Conservation (phyloP, 1,139 yeast species). For the Hemisphaericaspora lyxosophila region DNA sequence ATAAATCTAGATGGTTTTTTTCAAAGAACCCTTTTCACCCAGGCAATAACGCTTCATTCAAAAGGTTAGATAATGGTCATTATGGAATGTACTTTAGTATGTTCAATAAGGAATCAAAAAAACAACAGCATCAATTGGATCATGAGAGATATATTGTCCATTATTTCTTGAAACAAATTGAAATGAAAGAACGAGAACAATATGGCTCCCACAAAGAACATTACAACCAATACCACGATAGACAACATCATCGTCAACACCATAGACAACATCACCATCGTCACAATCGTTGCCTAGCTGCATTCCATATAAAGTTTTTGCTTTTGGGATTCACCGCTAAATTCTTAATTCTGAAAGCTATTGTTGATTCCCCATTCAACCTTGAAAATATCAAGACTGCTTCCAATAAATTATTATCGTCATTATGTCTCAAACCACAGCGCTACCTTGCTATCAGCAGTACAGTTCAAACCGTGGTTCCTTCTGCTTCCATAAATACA, state of each 20-base stretch:
- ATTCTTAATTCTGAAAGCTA: conserved; percentile 13
- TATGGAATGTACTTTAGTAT: conserved; percentile 47
- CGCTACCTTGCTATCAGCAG: not conserved
- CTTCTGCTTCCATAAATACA: conserved; percentile 2
- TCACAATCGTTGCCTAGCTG: conserved; percentile 1
- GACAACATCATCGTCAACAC: conserved; percentile 4
- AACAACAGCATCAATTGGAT: conserved; percentile 12
- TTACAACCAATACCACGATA: not conserved
- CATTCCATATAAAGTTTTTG: conserved; percentile 9
- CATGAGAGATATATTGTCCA: conserved; percentile 12
- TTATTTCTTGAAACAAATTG: conserved; percentile 12
- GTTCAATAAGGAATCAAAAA: conserved; percentile 34
- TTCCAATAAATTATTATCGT: conserved; percentile 8
- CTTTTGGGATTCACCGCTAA: conserved; percentile 13
- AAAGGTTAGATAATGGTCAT: conserved; percentile 41
- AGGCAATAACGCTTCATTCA: conserved; percentile 15
- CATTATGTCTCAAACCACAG: conserved; percentile 9
- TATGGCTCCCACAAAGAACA: conserved; percentile 5
- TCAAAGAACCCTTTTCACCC: conserved; percentile 1
- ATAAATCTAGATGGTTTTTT: conserved; percentile 8
- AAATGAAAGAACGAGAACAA: conserved; percentile 11
- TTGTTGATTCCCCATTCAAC: conserved; percentile 10
- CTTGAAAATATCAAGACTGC: conserved; percentile 12
- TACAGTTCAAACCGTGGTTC: conserved; percentile 1
- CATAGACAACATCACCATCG: conserved; percentile 3